phyloP scores from a whole-genome alignment of 495 filamentous ascomycete species.

The Tetracladium setigerum region DNA sequence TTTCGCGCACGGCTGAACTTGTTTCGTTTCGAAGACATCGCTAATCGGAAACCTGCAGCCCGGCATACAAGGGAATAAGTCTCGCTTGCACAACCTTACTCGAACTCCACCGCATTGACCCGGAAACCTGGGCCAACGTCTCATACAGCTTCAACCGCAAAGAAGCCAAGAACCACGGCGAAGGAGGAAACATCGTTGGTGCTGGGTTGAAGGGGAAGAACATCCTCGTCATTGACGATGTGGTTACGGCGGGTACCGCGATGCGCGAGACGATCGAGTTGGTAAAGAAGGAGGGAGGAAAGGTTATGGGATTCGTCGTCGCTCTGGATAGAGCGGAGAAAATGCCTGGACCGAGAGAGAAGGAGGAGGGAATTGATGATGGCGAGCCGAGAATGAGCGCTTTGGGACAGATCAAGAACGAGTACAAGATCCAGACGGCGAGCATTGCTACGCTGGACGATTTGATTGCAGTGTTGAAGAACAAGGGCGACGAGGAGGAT shows the following conservation, averaged over 20 bases:
- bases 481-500: slow-evolving; percentile 40
- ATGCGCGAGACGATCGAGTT: slow-evolving; percentile 58
- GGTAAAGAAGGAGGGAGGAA: slow-evolving; percentile 53
- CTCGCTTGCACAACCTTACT: slow-evolving; percentile 46
- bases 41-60: slow-evolving; percentile 31
- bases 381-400: slow-evolving; percentile 36
- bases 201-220: slow-evolving; percentile 52
- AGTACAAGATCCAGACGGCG: slow-evolving; percentile 39
- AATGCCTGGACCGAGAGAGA: slow-evolving; percentile 33
- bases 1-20: neutral
- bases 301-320: slow-evolving; percentile 52
- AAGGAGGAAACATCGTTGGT: slow-evolving; percentile 55
- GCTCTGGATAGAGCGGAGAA: slow-evolving; percentile 59
- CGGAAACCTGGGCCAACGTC: slow-evolving; percentile 30
- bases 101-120: slow-evolving; percentile 45
- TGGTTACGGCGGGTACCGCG: slow-evolving; percentile 65
- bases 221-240: slow-evolving; percentile 62
- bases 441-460: slow-evolving; percentile 50
- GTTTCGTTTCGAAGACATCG: slow-evolving; percentile 4
- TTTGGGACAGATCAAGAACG: slow-evolving; percentile 51
- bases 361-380: slow-evolving; percentile 19
- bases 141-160: slow-evolving; percentile 65
- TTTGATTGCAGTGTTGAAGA: slow-evolving; percentile 42
- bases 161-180: slow-evolving; percentile 61
- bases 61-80: slow-evolving; percentile 65